Base-by-base conservation (phyloP, 306 rosid species). In the Acacia crassicarpa region DNA sequence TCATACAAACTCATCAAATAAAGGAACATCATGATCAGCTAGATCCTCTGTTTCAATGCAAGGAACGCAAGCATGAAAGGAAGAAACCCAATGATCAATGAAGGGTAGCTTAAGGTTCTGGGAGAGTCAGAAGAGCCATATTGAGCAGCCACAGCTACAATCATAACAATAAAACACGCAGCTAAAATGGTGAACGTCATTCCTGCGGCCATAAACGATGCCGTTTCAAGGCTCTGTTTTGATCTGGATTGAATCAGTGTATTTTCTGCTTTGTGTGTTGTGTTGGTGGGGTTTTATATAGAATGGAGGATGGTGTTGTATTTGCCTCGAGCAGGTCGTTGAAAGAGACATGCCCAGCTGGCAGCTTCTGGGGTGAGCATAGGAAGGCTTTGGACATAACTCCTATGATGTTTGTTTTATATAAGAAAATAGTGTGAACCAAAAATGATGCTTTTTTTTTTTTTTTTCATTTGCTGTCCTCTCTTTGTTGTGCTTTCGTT, bases 81-180 rank as follows among this genome's bases (percentile, higher is more conserved):
- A 8, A 81, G 44, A 67, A 83, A 9, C 5, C 67, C 83, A 25
- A 72, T n/a, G 23, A 72, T 70, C 49, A 75, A 15, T 15, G 89
- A 30, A 13, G 92, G 81, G 43, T 23, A 62, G 30, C 82, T 63
- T 45, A 80, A 56, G 84, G 30, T 69, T 27, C 77, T 70, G 9
- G 38, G 74, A 56, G 79, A 74, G 22, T 27, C 20, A 23, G 61
- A 43, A 38, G 77, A 32, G 3, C 9, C 78, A 8, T 74, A 74
- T n/a, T 75, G 86, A 4, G 83, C 88, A 6, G 84, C 73, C 73
- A 30, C 80, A 40, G 67, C 84, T 65, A 76, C 43, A 13, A 70
- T 66, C 43, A 81, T 72, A n/a, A 83, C 43, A 14, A 84, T 78
- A 3, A 87, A 79, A 30, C 78, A 85, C 51, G 84, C 80, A 17